These are phyloP conservation scores for Conticribra weissflogii DNA, from an alignment of 108 stramenopile genomes.

Conservation along the genomic window DNA sequence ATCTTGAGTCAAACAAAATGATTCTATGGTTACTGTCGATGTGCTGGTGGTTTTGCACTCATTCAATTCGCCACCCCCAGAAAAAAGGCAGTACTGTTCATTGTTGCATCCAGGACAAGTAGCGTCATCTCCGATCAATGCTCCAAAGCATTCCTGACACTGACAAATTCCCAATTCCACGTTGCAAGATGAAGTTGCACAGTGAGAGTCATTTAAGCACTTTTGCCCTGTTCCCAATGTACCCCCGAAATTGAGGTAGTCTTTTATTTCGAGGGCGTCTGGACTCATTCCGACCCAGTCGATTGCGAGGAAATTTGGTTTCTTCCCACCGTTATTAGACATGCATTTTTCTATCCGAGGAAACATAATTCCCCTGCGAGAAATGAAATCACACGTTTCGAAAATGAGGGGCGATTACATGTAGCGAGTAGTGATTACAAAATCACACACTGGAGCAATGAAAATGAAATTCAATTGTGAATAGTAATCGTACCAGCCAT, in stretches of 20 bases:
- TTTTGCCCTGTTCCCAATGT: constrained; percentile 22
- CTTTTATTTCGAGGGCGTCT: constrained; percentile 10
- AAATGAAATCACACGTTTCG: no score
- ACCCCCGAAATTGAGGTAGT: constrained; percentile 36
- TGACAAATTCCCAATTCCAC: constrained; percentile 22
- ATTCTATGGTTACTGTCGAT: no score
- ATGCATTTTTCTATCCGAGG: constrained; percentile 30
- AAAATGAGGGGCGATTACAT: no score
- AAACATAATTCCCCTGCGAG: constrained; percentile 35
- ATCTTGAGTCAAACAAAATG: not conserved
- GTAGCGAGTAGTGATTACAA: no score
- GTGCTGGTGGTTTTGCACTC: constrained; percentile 7
- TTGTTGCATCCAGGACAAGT: constrained; percentile 23
- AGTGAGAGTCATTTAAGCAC: constrained; percentile 17
- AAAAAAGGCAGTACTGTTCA: constrained; percentile 11
- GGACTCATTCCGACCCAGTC: constrained; percentile 25
- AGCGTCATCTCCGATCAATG: not conserved
- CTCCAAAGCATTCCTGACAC: constrained; percentile 17
- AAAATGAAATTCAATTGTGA: no score
- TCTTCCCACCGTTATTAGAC: constrained; percentile 21
- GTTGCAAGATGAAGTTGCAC: constrained; percentile 36
- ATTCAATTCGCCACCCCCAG: constrained; percentile 11
- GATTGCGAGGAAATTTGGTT: constrained; percentile 38
- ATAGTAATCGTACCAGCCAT: no score
- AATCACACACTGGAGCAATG: no score